These are phyloP conservation scores for Kodamaea kaohsiungensis DNA, from an alignment of 805 yeast species.

Conservation along the genomic window DNA sequence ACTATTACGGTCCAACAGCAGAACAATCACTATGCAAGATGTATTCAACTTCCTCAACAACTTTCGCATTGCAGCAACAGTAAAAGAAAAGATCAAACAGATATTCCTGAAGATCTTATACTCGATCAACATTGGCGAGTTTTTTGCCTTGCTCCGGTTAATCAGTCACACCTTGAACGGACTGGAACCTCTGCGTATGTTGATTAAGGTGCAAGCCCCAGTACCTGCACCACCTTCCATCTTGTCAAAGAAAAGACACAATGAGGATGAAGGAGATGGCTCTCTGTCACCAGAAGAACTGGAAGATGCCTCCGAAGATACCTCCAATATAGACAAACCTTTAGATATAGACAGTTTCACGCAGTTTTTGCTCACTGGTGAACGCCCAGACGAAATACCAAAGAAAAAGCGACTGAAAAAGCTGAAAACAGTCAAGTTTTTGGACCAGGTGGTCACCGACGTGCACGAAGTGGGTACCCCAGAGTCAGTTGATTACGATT, in stretches of 20 bases:
- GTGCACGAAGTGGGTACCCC: conserved; percentile 32
- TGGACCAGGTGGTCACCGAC: conserved; percentile 61
- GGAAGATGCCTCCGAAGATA: conserved; percentile 1
- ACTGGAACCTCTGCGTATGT: conserved; percentile 50
- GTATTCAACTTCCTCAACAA: conserved; percentile 77
- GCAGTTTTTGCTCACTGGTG: conserved; percentile 79
- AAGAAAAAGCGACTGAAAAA: conserved; percentile 42
- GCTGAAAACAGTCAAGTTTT: conserved; percentile 67
- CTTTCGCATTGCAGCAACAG: conserved; percentile 59
- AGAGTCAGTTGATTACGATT: conserved; percentile 49
- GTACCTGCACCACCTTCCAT: conserved; percentile 83
- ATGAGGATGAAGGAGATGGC: conserved; percentile 40
- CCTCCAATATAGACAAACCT: conserved; percentile 27
- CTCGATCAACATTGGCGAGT: conserved; percentile 82
- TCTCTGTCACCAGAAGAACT: not conserved
- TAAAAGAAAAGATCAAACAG: conserved; percentile 51
- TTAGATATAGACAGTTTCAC: conserved; percentile 87
- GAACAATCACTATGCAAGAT: conserved; percentile 70
- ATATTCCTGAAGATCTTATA: conserved; percentile 53
- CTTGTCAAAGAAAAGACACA: conserved; percentile 56
- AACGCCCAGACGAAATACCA: conserved; percentile 52
- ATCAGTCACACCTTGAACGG: conserved; percentile 70
- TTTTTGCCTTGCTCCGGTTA: conserved; percentile 82
- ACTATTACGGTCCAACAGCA: conserved; percentile 65
- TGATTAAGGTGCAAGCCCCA: conserved; percentile 57